Evolutionary conservation across 169 alveolate species (phyloP), one percentile per base, ranked within the genome.

Genomic region (Theileria sp.): DNA sequence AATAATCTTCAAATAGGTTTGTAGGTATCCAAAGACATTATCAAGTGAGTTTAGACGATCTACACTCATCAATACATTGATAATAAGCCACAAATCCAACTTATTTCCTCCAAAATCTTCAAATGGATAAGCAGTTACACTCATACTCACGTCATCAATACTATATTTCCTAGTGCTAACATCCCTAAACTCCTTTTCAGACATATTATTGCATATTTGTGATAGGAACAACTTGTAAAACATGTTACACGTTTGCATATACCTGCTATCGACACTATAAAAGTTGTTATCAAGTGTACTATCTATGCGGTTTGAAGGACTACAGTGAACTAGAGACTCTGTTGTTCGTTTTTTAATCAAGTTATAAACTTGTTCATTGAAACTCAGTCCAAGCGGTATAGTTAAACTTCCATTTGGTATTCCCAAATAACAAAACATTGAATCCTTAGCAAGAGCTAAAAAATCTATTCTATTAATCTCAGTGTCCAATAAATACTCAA

Each of bases 371-470:
- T 25, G 23, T 7, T 64, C 72, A 28, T 21, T 64, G 9, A 64
- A 21, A 13, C 38, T 7, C 54, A 28, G 15, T 54, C 17, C 68
- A 17, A 83, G 72, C n/a, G 89, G 89, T 12, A 83, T 77, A 9
- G 89, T 66, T 36, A 83, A 13, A 28, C 81, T 77, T n/a, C 89
- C 89, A 34, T 79, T 51, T n/a, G 89, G 86, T 13, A 83, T 30
- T 30, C 89, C 89, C 73, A 83, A 51, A 70, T 81, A 81, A 36
- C 82, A 74, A 8, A 61, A 56, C 32, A 70, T 19, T 28, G 54
- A 64, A 21, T 64, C 72, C 50, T 30, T 64, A 10, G 72, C 8
- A 13, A 64, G 38, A 21, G 38, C 6, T 13, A 64, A 21, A 21
- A n/a, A 30, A 64, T 64, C 72, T 4, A 21, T 23, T 8, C 49